Evolutionary conservation across 2,329 filamentous ascomycete species (phyloP), one percentile per base, ranked within the genome.

Genomic region (Fusarium cicatricum): DNA sequence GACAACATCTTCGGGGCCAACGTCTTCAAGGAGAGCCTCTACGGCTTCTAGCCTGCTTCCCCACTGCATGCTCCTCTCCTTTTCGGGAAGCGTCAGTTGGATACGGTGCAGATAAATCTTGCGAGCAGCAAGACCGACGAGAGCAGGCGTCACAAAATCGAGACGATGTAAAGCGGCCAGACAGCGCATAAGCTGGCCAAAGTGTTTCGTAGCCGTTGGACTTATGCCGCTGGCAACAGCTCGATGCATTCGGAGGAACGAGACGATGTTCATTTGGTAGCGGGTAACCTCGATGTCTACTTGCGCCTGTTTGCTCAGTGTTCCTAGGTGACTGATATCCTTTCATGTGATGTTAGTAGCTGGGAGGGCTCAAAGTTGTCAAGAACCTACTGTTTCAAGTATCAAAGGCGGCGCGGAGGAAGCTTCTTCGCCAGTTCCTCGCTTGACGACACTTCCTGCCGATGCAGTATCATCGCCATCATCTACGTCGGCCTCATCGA

Each of bases 101-200:
- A 99, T 86, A 9, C 92, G 88, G 76, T 99, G 95, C 15, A 90
- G 82, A 70, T 96, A 99, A 19, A 96, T 84, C 77, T 98, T 98
- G 57, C 86, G 86, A 2, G 89, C 88, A 5, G 95, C 95, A 39
- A 99, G 80, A 8, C 83, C 86, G 16, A 97, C 88, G 21, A 98
- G 83, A 1, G 91, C 90, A 0, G 95, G 94, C 0, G 93, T 92
- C 5, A 91, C 87, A 72, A 89, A 98, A 66, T 89, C 83, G 14
- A 96, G 78, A 1, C 86, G 84, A 72, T 98, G 94, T 15, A 99
- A 79, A 2, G 91, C 86, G 4, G 93, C 92, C 8, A 99, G 84
- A 45, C 87, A 88, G 77, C 82, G 85, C 60, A 86, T 80, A 38
- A 97, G 80, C 60, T 82, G 80, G 37, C 85, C 82, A 52, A 98